A percentile compares a stretch with the other conserved stretches of the same genome.
These are phyloP conservation scores for Puccinia hordei DNA, from an alignment of 1,284 basidiomycete genomes.

Conservation along the genomic window DNA sequence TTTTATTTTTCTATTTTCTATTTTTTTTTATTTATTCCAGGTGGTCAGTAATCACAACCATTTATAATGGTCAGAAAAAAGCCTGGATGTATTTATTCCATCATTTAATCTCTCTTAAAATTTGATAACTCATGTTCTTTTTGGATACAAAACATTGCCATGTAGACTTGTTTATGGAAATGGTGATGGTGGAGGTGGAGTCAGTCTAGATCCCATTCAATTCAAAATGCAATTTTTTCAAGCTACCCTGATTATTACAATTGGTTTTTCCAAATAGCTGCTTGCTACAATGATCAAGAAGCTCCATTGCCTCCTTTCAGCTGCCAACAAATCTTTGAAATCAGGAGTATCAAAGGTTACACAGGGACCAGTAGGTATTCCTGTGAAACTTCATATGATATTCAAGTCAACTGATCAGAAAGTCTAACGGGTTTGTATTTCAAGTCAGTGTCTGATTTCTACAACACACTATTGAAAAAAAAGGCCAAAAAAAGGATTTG, in stretches of 20 bases:
- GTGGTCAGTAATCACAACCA: slow-evolving; percentile 88
- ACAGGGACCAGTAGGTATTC: slow-evolving; percentile 30
- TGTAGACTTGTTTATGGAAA: slow-evolving; percentile 87
- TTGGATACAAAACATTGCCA: slow-evolving; percentile 10
- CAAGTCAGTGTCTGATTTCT: slow-evolving; percentile 72
- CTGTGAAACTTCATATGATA: slow-evolving; percentile 69
- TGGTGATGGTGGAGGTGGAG: slow-evolving; percentile 76
- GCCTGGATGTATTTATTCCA: slow-evolving; percentile 22
- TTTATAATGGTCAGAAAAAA: slow-evolving; percentile 64
- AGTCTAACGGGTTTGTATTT: background rate
- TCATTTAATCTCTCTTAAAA: slow-evolving; percentile 64
- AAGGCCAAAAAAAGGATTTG: slow-evolving; percentile 68
- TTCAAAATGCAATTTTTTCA: slow-evolving; percentile 60
- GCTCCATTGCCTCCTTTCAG: slow-evolving; percentile 81
- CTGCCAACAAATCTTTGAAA: slow-evolving; percentile 74
- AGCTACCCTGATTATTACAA: background rate
- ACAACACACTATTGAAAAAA: slow-evolving; percentile 71
- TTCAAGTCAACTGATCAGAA: slow-evolving; percentile 1
- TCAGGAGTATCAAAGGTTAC: slow-evolving; percentile 49
- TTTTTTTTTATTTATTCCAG: slow-evolving; percentile 43
- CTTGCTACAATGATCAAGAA: slow-evolving; percentile 59
- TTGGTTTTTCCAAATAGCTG: slow-evolving; percentile 23
- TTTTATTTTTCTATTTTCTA: too few species aligned
- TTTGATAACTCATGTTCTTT: slow-evolving; percentile 14
- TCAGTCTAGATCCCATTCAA: slow-evolving; percentile 74